Evolutionary conservation across 805 yeast genomes (phyloP).

Genomic region (Pichia membranifaciens): DNA sequence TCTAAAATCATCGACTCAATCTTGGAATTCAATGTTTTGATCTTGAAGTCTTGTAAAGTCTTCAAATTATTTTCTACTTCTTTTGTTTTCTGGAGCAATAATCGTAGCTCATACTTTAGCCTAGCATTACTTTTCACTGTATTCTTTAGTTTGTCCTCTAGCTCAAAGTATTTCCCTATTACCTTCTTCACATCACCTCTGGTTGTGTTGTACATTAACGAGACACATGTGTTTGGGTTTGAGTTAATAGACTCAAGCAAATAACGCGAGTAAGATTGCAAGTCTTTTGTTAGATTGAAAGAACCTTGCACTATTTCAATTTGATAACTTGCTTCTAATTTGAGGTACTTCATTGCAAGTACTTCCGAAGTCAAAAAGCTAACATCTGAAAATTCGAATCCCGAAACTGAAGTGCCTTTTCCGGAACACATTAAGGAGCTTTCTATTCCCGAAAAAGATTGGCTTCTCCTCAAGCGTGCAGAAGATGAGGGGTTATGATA

Average conservation of each 20-base stretch:
- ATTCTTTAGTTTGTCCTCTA: conserved; percentile 39
- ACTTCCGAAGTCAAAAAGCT: conserved; percentile 17
- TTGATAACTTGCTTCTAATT: conserved; percentile 13
- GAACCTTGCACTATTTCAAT: conserved; percentile 11
- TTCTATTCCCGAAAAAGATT: conserved; percentile 30
- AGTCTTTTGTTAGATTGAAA: background rate
- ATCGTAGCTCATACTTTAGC: conserved; percentile 58
- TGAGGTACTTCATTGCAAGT: conserved; percentile 14
- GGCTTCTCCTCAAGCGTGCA: conserved; percentile 23
- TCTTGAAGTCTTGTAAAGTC: conserved; percentile 35
- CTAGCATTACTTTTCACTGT: conserved; percentile 52
- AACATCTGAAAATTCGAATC: conserved; percentile 15
- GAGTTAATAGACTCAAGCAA: background rate
- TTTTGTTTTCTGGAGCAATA: conserved; percentile 52
- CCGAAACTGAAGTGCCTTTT: conserved; percentile 11
- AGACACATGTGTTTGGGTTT: conserved; percentile 5
- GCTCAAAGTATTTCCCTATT: conserved; percentile 22
- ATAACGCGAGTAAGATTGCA: background rate
- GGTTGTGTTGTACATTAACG: conserved; percentile 1
- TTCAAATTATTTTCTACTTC: conserved; percentile 57
- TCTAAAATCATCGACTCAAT: conserved; percentile 10
- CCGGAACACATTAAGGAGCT: conserved; percentile 9
- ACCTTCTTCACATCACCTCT: conserved; percentile 13
- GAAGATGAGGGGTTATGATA: background rate
- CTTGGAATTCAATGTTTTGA: conserved; percentile 17